Evolutionary conservation across 768 basidiomycete genomes (phyloP), one percentile per base, ranked within the genome.

Genomic region (Macrolepiota dolichaula): DNA sequence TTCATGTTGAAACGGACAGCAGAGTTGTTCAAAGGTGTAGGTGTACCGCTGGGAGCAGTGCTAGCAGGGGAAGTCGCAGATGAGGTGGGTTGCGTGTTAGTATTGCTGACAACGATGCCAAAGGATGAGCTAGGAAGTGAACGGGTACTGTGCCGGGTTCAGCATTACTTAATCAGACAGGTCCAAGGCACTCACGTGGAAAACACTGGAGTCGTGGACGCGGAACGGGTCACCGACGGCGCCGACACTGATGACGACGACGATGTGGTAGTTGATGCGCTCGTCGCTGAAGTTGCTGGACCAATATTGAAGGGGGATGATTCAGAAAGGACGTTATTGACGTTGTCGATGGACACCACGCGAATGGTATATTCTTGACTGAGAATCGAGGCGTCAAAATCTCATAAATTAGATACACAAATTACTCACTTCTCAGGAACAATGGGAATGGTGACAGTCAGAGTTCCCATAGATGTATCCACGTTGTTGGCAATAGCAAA

Each of bases 401-500:
- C 22, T 22, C 9, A 7, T n/a, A 44, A 55, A 12, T 17, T 36
- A 38, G 36, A 40, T 47, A 47, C 0, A 12, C 35, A 24, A 51
- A 17, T 4, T n/a, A 70, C 82, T 44, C 65, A 88, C 87, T 72
- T 74, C 10, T 58, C 62, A 9, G 80, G 80, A 27, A 88, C 76
- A 19, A 74, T 53, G 17, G 85, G 85, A 3, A 88, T 62, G 0
- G 54, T 40, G n/a, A 88, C 13, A 0, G 74, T 76, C 2, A 81
- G 1, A 1, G 65, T 38, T 0, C 75, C 74, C 4, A 55, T 12
- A 1, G 72, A 42, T 0, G 82, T 75, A 22, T 73, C 59, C 1
- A 89, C 74, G 62, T 82, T 84, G 76, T 81, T 86, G 12, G 78
- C 80, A 57, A 89, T 77, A 50, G 81, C 86, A 51, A 79, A 82